Evolutionary conservation across 2,329 filamentous ascomycete species (phyloP).

Genomic region (Botrytis paeoniae): DNA sequence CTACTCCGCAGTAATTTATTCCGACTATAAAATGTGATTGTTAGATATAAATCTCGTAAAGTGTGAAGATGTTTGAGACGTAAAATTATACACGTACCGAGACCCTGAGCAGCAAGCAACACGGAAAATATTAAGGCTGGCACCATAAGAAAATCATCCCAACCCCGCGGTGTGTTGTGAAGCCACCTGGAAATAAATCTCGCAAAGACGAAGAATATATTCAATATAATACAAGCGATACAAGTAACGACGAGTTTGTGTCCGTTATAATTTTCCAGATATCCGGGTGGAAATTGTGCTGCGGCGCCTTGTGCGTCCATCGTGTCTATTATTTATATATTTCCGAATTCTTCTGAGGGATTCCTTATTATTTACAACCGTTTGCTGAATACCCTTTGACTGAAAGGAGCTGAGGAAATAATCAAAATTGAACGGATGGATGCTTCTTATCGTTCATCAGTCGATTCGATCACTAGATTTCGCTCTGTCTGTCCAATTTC

Average conservation of each 20-base stretch:
- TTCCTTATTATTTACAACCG: neutral
- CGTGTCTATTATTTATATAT: neutral
- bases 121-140: conserved; percentile 14
- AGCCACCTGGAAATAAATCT: conserved; percentile 13
- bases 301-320: conserved; percentile 9
- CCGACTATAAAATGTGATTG: conserved; percentile 2
- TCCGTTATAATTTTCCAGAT: conserved; percentile 11
- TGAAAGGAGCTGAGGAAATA: neutral
- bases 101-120: conserved; percentile 13
- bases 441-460: neutral
- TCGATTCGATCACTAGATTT: conserved; percentile 13
- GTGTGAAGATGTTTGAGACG: neutral
- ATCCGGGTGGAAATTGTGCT: conserved; percentile 11
- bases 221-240: conserved; percentile 1
- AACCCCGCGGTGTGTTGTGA: conserved; percentile 15
- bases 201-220: conserved; percentile 8
- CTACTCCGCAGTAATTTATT: conserved; percentile 18
- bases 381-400: neutral
- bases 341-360: neutral
- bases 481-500: neutral
- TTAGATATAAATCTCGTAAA: neutral
- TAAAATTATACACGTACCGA: conserved; percentile 1
- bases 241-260: conserved; percentile 15
- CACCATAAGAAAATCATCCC: conserved; percentile 21
- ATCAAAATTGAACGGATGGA: neutral